A percentile compares a stretch with the other conserved stretches of the same genome.
Evolutionary conservation across 768 basidiomycete genomes (phyloP).

Genomic region (Saitozyma podzolica): DNA sequence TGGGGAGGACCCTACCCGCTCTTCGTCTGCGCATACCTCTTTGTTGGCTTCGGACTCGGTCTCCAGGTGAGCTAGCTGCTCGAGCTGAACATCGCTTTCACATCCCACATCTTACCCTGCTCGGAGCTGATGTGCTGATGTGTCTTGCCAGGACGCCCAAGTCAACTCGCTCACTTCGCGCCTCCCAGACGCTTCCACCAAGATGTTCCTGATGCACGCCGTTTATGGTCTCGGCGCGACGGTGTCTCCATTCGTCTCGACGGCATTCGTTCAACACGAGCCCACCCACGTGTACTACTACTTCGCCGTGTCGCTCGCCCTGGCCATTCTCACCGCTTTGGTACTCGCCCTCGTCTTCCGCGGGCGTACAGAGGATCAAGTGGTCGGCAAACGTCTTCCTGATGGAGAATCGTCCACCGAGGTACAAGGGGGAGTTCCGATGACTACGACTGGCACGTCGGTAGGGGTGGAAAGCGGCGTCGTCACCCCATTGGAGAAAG

Average conservation of each 20-base stretch:
- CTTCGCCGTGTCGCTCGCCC: conserved; percentile 67
- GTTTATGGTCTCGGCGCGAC: conserved; percentile 58
- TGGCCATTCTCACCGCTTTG: conserved; percentile 64
- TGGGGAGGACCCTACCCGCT: conserved; percentile 58
- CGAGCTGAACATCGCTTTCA: neutral
- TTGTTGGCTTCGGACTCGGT: conserved; percentile 58
- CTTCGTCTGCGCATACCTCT: conserved; percentile 55
- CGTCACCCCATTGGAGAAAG: conserved; percentile 3
- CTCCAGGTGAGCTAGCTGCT: conserved; percentile 51
- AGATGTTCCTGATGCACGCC: conserved; percentile 50
- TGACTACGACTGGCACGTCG: neutral
- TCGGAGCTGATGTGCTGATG: neutral
- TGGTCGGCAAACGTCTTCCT: conserved; percentile 32
- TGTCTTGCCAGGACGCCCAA: conserved; percentile 55
- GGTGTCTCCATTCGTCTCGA: conserved; percentile 71
- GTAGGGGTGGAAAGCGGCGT: too few species aligned
- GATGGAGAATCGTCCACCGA: neutral
- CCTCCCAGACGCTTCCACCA: conserved; percentile 54
- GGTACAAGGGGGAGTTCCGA: too few species aligned
- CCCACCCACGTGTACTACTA: conserved; percentile 57
- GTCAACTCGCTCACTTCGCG: conserved; percentile 58
- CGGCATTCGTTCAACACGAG: conserved; percentile 62
- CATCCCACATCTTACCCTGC: neutral
- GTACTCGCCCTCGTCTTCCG: conserved; percentile 64
- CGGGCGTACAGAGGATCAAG: conserved; percentile 71